Base-by-base conservation (phyloP, 1,284 basidiomycete species). In the Cryptococcus neoformans region DNA sequence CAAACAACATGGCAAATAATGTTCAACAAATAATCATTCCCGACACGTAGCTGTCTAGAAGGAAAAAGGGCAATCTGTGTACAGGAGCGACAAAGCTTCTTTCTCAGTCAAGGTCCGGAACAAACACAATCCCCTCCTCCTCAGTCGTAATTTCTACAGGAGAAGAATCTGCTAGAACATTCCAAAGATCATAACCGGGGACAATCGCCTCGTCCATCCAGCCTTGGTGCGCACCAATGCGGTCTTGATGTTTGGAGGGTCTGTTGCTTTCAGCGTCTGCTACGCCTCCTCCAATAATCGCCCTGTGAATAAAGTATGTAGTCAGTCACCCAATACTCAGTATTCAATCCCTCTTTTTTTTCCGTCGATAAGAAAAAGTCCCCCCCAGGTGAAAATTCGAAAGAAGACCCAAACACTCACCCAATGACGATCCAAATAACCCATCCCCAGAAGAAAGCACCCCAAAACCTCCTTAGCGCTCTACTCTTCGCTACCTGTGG, bases 381-480 rank as follows among this genome's bases (percentile, higher is more conserved):
- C n/a, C 12, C 40, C 16, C 11, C 12, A 41, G 40, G 16, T 5
- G 40, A 41, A 12, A 16, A 12, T 3, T 12, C 5, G 40, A 41
- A 12, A 16, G 39, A 40, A 40, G 16, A 21, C 17, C 46, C 28
- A 12, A 44, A 8, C 42, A 72, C 74, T 65, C 53, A 77, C 75
- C 69, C 73, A 34, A 69, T 42, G 6, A 68, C 42, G 28, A 75
- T 63, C 64, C 68, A 77, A 49, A 77, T 75, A n/a, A 66, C 51
- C 58, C 73, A 68, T 1, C 68, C 75, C 70, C 70, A 75, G 45
- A 73, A 58, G 56, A 77, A 60, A 1, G 75, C 69, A 14, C 62
- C 59, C 64, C 71, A 75, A 60, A 77, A 77, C 45, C 75, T 58
- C 38, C 68, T 58, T n/a, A 68, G 51, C 6, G 75, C 73, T 39